These are phyloP conservation scores for Monilinia fructigena DNA, from an alignment of 2,329 filamentous ascomycete species.

Conservation along the genomic window DNA sequence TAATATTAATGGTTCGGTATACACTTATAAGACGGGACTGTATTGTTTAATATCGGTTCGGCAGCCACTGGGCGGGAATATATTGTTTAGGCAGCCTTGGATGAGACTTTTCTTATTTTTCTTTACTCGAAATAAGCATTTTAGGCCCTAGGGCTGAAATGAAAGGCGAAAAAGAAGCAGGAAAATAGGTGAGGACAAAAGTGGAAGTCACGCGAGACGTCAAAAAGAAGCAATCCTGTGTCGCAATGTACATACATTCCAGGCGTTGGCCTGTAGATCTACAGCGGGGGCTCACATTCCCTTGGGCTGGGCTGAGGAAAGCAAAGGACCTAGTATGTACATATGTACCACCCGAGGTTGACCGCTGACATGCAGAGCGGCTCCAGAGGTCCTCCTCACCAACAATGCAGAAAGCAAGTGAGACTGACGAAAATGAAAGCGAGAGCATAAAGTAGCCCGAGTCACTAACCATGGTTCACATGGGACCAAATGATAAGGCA, in stretches of 20 bases:
- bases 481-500: not conserved
- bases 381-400: not conserved
- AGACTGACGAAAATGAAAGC: constrained; percentile 12
- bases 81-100: not conserved
- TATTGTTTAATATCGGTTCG: constrained; percentile 5
- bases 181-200: not conserved
- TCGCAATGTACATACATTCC: not conserved
- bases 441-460: not conserved
- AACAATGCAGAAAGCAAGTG: not conserved
- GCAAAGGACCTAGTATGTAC: not conserved
- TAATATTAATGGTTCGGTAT: not conserved
- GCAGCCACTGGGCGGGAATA: not conserved
- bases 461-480: not conserved
- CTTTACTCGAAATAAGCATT: not conserved
- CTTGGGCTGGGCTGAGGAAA: not conserved
- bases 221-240: not conserved
- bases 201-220: not conserved
- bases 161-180: not conserved
- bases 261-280: not conserved
- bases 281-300: not conserved
- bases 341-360: constrained; percentile 8
- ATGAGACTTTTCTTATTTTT: not conserved
- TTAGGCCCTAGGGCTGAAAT: constrained; percentile 13
- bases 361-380: constrained; percentile 19
- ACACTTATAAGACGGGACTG: not conserved